Evolutionary conservation across 148 eudicot species (phyloP), one percentile per base, ranked within the genome.

Genomic region (Arbutus unedo): DNA sequence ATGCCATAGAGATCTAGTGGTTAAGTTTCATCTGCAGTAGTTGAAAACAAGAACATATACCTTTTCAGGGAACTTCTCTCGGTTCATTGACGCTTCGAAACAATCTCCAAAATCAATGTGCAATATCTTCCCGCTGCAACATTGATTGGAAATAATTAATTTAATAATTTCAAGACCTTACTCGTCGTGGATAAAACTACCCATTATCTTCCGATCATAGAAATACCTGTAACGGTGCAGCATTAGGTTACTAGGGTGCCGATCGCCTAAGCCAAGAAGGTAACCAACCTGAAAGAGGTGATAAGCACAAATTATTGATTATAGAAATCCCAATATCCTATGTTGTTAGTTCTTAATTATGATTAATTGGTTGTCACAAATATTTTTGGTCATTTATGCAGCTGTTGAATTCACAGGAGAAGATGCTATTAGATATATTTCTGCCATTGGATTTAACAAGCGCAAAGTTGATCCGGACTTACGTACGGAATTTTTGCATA

Each of bases 81-180:
- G 89, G 86, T 93, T 97, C 98, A 97, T 97, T 81, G 99, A 93
- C 76, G 99, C 98, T 92, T 97, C 99, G 90, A 97, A 97, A 89
- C 99, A 97, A 91, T 97, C 99, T 72, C 99, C 99, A 87, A 97
- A 97, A 88, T 97, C 99, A 82, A 97, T 97, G 81, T 97, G 99
- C 84, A 97, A 74, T 76, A 97, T 97, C 86, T 97, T 97, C 82
- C 99, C 99, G 90, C 99, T 97, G 89, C 64, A 82, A 87, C 76
- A 85, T 45, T 43, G 16, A 66, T 66, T 14, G 11, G 70, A 73
- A 41, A 71, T 21, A 79, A 66, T 3, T 53, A 5, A 13, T 11
- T 78, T 19, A 53, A 51, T 75, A 79, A 49, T 38, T 6, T 82
- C 54, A 43, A 56, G 51, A 15, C 47, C 80, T 68, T 47, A 74